These are phyloP conservation scores for Xylaria grammica DNA, from an alignment of 495 filamentous ascomycete genomes.

Conservation along the genomic window DNA sequence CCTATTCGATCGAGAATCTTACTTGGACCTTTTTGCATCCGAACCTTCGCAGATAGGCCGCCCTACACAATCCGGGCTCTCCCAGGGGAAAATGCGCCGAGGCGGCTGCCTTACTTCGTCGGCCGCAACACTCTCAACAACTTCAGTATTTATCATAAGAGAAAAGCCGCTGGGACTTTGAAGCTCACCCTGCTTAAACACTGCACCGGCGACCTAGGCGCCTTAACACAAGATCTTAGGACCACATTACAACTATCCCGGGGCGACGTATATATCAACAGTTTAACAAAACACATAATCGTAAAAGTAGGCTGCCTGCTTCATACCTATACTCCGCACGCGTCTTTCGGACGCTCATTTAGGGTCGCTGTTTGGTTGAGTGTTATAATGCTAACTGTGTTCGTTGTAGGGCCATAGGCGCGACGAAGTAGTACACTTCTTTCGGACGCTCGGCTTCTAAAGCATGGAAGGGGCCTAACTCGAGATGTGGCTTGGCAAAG, in stretches of 20 bases:
- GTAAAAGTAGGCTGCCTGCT: slow-evolving; percentile 54
- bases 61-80: slow-evolving; percentile 21
- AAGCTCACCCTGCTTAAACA: slow-evolving; percentile 77
- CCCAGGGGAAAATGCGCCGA: background rate
- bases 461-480: background rate
- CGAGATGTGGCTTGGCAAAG: background rate
- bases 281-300: slow-evolving; percentile 60
- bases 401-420: slow-evolving; percentile 28
- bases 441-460: slow-evolving; percentile 31
- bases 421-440: slow-evolving; percentile 27
- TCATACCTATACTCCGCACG: background rate
- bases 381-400: background rate
- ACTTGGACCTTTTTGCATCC: background rate
- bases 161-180: slow-evolving; percentile 78
- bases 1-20: slow-evolving; percentile 17
- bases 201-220: slow-evolving; percentile 71
- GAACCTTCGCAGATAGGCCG: slow-evolving; percentile 2
- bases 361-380: background rate
- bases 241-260: slow-evolving; percentile 32
- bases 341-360: background rate
- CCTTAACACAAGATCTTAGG: slow-evolving; percentile 52
- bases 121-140: slow-evolving; percentile 71
- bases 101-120: slow-evolving; percentile 71
- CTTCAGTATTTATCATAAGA: slow-evolving; percentile 76
- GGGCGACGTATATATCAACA: slow-evolving; percentile 53